phyloP scores from a whole-genome alignment of 139 green algal genomes.

The Marvania coccoides region DNA sequence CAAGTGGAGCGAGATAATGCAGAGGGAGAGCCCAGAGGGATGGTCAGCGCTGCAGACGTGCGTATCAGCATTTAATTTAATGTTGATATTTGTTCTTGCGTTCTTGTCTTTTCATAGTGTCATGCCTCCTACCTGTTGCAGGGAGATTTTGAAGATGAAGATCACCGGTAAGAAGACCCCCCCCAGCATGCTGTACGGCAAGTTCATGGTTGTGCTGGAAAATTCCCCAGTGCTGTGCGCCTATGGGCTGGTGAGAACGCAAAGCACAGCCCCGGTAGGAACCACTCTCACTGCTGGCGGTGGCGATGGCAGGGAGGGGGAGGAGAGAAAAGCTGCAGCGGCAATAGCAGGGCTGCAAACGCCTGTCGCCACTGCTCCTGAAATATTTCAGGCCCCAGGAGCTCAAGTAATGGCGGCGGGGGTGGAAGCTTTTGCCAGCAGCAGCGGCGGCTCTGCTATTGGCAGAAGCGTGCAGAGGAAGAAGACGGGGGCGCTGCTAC shows the following conservation, averaged over 20 bases:
- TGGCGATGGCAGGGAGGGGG: neutral
- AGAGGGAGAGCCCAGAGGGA: neutral
- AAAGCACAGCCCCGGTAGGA: neutral
- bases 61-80: too few relatives aligned
- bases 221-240: conserved; percentile 51
- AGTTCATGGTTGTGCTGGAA: conserved; percentile 40
- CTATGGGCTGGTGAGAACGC: conserved; percentile 31
- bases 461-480: neutral
- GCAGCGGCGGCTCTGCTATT: neutral
- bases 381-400: neutral
- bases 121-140: too few relatives aligned
- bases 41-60: neutral
- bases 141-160: neutral
- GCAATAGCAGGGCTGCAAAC: neutral
- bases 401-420: neutral
- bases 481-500: neutral
- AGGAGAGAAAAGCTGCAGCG: neutral
- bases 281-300: neutral
- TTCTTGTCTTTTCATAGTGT: too few relatives aligned
- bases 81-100: too few relatives aligned
- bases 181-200: neutral
- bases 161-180: neutral
- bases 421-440: neutral
- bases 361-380: neutral
- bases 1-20: neutral